These are phyloP conservation scores for Cyphellophora europaea DNA, from an alignment of 2,329 filamentous ascomycete species.

Conservation along the genomic window DNA sequence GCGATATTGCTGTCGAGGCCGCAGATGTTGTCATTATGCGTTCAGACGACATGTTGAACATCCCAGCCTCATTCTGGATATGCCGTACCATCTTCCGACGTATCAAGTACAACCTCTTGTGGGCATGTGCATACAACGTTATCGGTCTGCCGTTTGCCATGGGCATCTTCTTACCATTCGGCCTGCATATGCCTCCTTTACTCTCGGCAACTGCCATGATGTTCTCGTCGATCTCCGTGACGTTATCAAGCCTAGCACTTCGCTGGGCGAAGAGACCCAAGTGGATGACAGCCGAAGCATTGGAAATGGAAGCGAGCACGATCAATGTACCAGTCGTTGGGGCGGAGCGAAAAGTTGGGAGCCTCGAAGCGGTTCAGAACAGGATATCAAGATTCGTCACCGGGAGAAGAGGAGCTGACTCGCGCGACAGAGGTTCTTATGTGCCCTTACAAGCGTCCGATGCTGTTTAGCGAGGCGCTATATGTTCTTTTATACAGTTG, in stretches of 20 bases:
- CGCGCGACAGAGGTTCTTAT: constrained; percentile 16
- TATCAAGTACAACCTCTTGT: constrained; percentile 87
- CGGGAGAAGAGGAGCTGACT: constrained; percentile 25
- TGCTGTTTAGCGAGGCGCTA: constrained; percentile 1
- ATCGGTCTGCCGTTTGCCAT: constrained; percentile 91
- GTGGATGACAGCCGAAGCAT: constrained; percentile 71
- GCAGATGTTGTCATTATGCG: constrained; percentile 95
- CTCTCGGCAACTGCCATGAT: constrained; percentile 94
- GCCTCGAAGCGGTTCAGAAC: constrained; percentile 13
- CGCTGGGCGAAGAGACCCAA: constrained; percentile 76
- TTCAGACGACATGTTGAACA: constrained; percentile 80
- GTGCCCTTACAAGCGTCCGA: not conserved
- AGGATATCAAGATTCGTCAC: constrained; percentile 7
- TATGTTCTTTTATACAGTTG: constrained; percentile 4
- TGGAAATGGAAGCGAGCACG: constrained; percentile 47
- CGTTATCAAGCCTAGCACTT: constrained; percentile 70
- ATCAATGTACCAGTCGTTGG: constrained; percentile 12
- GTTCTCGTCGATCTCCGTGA: constrained; percentile 84
- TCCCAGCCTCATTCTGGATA: constrained; percentile 78
- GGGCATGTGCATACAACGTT: constrained; percentile 89
- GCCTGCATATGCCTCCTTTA: constrained; percentile 71
- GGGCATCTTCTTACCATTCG: constrained; percentile 88
- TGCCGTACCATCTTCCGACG: constrained; percentile 77
- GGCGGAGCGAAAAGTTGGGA: constrained; percentile 11
- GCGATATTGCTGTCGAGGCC: constrained; percentile 95